phyloP scores from a whole-genome alignment of 2,329 filamentous ascomycete genomes.

The Aspergillus terreus region DNA sequence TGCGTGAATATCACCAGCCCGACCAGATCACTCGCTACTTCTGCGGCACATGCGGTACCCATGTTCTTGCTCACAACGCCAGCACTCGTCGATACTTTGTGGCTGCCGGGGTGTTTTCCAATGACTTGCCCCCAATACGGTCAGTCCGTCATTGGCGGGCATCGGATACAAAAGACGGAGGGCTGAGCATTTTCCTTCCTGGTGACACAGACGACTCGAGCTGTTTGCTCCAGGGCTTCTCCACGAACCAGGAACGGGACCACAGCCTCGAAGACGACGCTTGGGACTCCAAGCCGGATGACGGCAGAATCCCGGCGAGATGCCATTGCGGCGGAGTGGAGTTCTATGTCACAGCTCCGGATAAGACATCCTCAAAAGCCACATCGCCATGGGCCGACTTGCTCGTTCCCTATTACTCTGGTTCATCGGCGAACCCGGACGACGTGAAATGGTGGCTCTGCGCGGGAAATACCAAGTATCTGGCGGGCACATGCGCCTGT shows the following conservation, averaged over 20 bases:
- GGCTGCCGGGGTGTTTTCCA: slow-evolving; percentile 29
- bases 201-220: slow-evolving; percentile 11
- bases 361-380: slow-evolving; percentile 42
- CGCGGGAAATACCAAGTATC: slow-evolving; percentile 46
- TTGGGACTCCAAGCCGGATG: slow-evolving; percentile 3
- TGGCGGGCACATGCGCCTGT: slow-evolving; percentile 61
- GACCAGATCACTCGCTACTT: slow-evolving; percentile 44
- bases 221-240: slow-evolving; percentile 19
- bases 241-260: slow-evolving; percentile 2
- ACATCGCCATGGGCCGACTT: slow-evolving; percentile 53
- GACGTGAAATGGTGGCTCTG: slow-evolving; percentile 61
- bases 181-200: slow-evolving; percentile 24
- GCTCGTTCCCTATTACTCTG: slow-evolving; percentile 46
- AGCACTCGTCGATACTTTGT: slow-evolving; percentile 26
- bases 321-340: slow-evolving; percentile 56
- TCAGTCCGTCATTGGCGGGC: slow-evolving; percentile 26
- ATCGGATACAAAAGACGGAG: slow-evolving; percentile 27
- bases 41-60: slow-evolving; percentile 50
- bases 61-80: slow-evolving; percentile 32
- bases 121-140: slow-evolving; percentile 15
- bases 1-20: slow-evolving; percentile 45
- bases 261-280: not conserved
- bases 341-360: slow-evolving; percentile 57
- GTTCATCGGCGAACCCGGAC: slow-evolving; percentile 41
- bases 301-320: slow-evolving; percentile 37